phyloP scores from a whole-genome alignment of 2,329 filamentous ascomycete species.

The Orbilia ellipsospora region DNA sequence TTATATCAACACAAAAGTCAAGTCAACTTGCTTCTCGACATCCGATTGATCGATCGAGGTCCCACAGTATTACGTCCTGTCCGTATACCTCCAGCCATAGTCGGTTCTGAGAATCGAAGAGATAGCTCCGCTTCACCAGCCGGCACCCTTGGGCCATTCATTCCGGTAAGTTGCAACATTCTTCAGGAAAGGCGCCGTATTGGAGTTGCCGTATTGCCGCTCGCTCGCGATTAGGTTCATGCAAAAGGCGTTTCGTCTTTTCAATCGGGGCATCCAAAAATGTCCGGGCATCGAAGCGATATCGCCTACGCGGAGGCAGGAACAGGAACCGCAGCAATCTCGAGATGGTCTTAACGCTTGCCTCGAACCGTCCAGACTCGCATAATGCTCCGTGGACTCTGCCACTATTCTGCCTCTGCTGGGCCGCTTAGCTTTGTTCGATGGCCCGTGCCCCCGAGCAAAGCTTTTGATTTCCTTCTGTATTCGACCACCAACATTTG shows the following conservation, averaged over 20 bases:
- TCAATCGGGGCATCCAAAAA: background rate
- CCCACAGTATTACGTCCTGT: background rate
- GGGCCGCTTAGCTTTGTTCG: slow-evolving; percentile 2
- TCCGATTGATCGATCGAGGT: background rate
- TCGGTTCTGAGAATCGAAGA: too few relatives aligned
- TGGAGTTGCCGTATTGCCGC: background rate
- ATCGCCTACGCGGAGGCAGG: slow-evolving; percentile 1
- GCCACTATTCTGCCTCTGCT: slow-evolving; percentile 9
- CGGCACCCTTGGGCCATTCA: background rate
- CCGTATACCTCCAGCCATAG: too few relatives aligned
- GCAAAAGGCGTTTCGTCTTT: background rate
- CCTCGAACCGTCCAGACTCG: background rate
- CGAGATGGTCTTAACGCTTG: background rate
- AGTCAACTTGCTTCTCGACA: background rate
- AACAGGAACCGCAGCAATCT: slow-evolving; percentile 8
- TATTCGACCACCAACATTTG: slow-evolving; percentile 22
- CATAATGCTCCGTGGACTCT: slow-evolving; percentile 42
- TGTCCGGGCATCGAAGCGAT: slow-evolving; percentile 7
- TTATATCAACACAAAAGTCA: background rate
- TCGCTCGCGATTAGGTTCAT: background rate
- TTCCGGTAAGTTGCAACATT: slow-evolving; percentile 3
- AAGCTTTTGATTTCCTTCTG: background rate
- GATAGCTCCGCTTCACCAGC: too few relatives aligned
- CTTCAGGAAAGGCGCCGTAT: background rate
- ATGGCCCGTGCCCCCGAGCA: slow-evolving; percentile 9